Evolutionary conservation across 805 yeast genomes (phyloP).

Genomic region (Maudiozyma turicensis): DNA sequence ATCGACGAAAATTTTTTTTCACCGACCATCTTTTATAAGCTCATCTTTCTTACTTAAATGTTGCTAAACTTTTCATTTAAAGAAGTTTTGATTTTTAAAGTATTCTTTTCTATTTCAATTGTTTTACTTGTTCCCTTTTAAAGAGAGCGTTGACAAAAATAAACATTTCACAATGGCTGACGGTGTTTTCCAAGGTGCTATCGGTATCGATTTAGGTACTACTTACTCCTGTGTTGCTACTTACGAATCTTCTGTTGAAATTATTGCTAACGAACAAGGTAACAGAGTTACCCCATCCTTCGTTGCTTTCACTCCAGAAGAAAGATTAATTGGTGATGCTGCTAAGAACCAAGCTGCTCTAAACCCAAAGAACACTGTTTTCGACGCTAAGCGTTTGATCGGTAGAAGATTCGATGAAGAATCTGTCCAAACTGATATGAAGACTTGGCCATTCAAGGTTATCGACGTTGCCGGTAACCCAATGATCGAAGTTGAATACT

Average conservation of each 20-base stretch:
- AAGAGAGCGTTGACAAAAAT: too few species aligned
- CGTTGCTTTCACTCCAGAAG: constrained; percentile 69
- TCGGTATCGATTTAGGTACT: constrained; percentile 97
- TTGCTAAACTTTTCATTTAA: too few species aligned
- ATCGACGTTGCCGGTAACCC: constrained; percentile 57
- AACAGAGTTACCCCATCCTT: constrained; percentile 81
- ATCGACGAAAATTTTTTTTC: too few species aligned
- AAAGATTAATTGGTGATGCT: constrained; percentile 74
- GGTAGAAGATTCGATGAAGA: constrained; percentile 71
- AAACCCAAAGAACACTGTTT: constrained; percentile 66
- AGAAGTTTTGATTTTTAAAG: too few species aligned
- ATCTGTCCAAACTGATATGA: constrained; percentile 78
- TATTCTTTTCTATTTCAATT: neutral
- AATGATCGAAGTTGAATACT: constrained; percentile 58
- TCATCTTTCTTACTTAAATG: too few species aligned
- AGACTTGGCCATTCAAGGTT: constrained; percentile 80
- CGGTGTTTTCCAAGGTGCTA: constrained; percentile 99
- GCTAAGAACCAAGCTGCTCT: constrained; percentile 77
- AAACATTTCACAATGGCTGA: constrained; percentile 82
- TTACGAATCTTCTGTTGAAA: constrained; percentile 67
- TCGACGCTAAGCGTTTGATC: constrained; percentile 75
- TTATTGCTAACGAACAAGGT: constrained; percentile 86
- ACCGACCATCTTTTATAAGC: too few species aligned
- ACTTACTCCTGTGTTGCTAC: constrained; percentile 74
- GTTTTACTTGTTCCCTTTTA: neutral